These are phyloP conservation scores for Penicillium robsamsonii DNA, from an alignment of 495 filamentous ascomycete genomes.

Conservation along the genomic window DNA sequence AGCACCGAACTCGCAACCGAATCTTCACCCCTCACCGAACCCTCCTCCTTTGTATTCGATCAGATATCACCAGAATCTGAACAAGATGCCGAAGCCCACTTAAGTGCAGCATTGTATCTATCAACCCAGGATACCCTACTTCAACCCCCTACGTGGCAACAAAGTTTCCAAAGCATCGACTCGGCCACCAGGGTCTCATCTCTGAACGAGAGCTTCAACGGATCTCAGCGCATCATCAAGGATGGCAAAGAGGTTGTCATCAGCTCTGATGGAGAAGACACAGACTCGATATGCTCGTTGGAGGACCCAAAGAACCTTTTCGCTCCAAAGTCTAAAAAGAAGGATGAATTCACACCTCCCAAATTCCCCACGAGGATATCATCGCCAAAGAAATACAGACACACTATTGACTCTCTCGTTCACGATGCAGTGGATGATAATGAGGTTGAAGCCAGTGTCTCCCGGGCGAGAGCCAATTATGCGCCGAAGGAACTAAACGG, in stretches of 20 bases:
- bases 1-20: neutral
- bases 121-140: slow-evolving; percentile 6
- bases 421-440: slow-evolving; percentile 57
- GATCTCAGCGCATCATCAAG: slow-evolving; percentile 45
- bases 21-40: slow-evolving; percentile 37
- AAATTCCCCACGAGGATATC: slow-evolving; percentile 15
- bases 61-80: slow-evolving; percentile 16
- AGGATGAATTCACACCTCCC: slow-evolving; percentile 14
- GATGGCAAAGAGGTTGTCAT: slow-evolving; percentile 57
- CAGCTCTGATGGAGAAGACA: slow-evolving; percentile 68
- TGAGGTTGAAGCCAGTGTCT: slow-evolving; percentile 56
- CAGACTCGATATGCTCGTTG: slow-evolving; percentile 54
- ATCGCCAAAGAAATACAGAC: slow-evolving; percentile 58
- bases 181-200: slow-evolving; percentile 18
- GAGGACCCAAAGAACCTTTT: slow-evolving; percentile 45
- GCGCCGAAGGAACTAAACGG: slow-evolving; percentile 17
- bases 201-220: slow-evolving; percentile 23
- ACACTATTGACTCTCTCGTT: slow-evolving; percentile 64
- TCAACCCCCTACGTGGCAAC: neutral
- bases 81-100: slow-evolving; percentile 19
- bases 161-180: slow-evolving; percentile 22
- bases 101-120: slow-evolving; percentile 17
- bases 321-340: slow-evolving; percentile 19
- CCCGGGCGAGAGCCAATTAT: slow-evolving; percentile 48
- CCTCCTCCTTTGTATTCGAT: slow-evolving; percentile 28